A percentile compares a stretch with the other conserved stretches of the same genome.
phyloP scores from a whole-genome alignment of 1,284 basidiomycete species.

The Cryptococcus wingfieldii region DNA sequence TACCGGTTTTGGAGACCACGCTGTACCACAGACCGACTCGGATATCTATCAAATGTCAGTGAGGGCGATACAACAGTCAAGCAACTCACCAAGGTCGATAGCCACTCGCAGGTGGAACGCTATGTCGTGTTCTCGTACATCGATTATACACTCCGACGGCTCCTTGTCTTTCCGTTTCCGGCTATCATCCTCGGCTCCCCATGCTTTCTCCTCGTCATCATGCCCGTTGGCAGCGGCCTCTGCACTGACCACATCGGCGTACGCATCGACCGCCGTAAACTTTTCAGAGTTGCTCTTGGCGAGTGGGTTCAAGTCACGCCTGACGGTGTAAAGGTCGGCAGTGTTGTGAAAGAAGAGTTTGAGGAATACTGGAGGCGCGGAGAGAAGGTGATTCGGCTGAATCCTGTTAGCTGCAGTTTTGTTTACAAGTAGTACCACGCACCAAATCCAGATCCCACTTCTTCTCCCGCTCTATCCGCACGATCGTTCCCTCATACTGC shows the following conservation, averaged over 20 bases:
- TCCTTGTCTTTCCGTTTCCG: constrained; percentile 61
- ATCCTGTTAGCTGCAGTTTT: background rate
- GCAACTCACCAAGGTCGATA: constrained; percentile 74
- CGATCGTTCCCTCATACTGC: constrained; percentile 82
- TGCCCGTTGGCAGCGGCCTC: constrained; percentile 57
- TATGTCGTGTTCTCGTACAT: constrained; percentile 94
- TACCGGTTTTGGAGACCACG: constrained; percentile 75
- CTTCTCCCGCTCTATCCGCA: constrained; percentile 69
- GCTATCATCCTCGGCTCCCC: constrained; percentile 56
- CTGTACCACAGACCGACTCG: constrained; percentile 97
- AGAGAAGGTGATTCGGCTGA: constrained; percentile 89
- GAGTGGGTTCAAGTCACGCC: constrained; percentile 83
- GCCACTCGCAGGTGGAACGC: constrained; percentile 97
- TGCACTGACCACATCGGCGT: constrained; percentile 92
- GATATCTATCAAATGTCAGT: constrained; percentile 57
- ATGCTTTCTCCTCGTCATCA: constrained; percentile 45
- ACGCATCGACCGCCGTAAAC: constrained; percentile 91
- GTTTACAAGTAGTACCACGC: constrained; percentile 12
- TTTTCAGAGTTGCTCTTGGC: constrained; percentile 89
- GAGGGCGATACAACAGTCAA: background rate
- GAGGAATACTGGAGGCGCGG: constrained; percentile 80
- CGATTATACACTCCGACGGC: constrained; percentile 85
- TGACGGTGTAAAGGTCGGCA: constrained; percentile 79
- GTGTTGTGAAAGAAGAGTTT: constrained; percentile 90
- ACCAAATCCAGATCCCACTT: constrained; percentile 90